Percentiles rank a stretch among this genome's conserved stretches.
These are phyloP conservation scores for Wickerhamomyces xylosicus DNA, from an alignment of 805 yeast species.

Conservation along the genomic window DNA sequence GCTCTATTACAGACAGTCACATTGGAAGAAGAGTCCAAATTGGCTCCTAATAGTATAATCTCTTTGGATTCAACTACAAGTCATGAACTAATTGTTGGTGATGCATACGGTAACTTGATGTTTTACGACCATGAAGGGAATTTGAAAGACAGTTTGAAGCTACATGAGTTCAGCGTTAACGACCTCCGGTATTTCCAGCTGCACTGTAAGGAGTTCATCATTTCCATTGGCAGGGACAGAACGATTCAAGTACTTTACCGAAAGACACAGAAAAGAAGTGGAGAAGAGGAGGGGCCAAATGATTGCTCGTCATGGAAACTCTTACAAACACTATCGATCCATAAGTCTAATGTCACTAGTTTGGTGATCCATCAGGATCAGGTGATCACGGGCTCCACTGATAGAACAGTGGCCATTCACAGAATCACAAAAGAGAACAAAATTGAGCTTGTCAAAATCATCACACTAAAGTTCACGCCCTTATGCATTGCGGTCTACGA, in stretches of 20 bases:
- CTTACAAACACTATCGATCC: constrained; percentile 48
- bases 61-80: constrained; percentile 26
- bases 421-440: constrained; percentile 17
- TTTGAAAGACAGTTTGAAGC: constrained; percentile 24
- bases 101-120: constrained; percentile 34
- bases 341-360: constrained; percentile 40
- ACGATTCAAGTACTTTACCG: constrained; percentile 45
- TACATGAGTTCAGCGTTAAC: constrained; percentile 43
- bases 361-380: constrained; percentile 21
- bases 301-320: constrained; percentile 33
- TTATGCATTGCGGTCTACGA: constrained; percentile 25
- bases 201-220: constrained; percentile 22
- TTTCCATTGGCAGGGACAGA: constrained; percentile 48
- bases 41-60: constrained; percentile 32
- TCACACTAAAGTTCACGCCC: constrained; percentile 44
- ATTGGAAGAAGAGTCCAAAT: constrained; percentile 15
- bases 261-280: constrained; percentile 6
- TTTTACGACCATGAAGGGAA: constrained; percentile 12
- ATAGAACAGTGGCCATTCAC: constrained; percentile 50
- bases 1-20: constrained; percentile 7
- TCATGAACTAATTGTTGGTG: constrained; percentile 31
- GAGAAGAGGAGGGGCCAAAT: constrained; percentile 12
- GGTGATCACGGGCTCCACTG: constrained; percentile 48
- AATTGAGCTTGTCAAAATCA: constrained; percentile 30
- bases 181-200: constrained; percentile 29